Base-by-base conservation (phyloP, 2,329 filamentous ascomycete genomes). In the Colletotrichum chrysophilum region DNA sequence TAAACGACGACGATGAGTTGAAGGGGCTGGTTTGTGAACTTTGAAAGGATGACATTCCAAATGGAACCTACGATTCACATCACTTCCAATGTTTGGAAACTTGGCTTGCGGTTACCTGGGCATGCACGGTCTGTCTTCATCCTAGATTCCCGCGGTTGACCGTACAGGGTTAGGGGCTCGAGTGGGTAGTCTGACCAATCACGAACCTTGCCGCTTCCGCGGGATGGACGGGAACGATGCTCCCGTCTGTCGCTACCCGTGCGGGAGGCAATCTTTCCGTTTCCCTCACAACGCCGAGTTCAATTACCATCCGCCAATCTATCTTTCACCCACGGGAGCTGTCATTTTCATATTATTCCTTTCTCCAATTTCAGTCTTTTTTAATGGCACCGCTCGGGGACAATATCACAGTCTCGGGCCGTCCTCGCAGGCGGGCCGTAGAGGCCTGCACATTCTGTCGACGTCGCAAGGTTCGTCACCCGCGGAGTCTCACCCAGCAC, bases 391-490 rank as follows among this genome's bases (percentile, higher is more conserved):
- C 60, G 52, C 65, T 18, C 43, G n/a, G 60, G 48, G 60, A 66
- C 28, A 38, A 30, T 9, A 34, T 21, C 21, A 71, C 67, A 21
- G 71, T 58, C n/a, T 32, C 67, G 43, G 67, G 75, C 16, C 80
- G 80, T 24, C 73, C 77, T 60, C 81, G 80, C 26, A 76, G 80
- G 30, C 77, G 81, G 28, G 80, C 81, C n/a, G 75, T 77, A 4
- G 80, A 82, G 65, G 82, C 82, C 5, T 83, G 82, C 61, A 77
- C 77, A 5, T 83, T 83, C 65, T 83, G 81, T 58, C 81, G 82
- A 30, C 76, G 76, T 64, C 77, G 82, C 76, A 83, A 83, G 78
- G 82, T 82, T 56, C 75, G 79, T 77, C 70, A 58, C 5, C 43
- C 43, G n/a, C n/a, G n/a, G n/a, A 52, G 43, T 24, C n/a, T 52